Percentiles rank a stretch among this genome's conserved stretches.
These are phyloP conservation scores for Vitis hybrid DNA, from an alignment of 177 flowering plant species.

Conservation along the genomic window DNA sequence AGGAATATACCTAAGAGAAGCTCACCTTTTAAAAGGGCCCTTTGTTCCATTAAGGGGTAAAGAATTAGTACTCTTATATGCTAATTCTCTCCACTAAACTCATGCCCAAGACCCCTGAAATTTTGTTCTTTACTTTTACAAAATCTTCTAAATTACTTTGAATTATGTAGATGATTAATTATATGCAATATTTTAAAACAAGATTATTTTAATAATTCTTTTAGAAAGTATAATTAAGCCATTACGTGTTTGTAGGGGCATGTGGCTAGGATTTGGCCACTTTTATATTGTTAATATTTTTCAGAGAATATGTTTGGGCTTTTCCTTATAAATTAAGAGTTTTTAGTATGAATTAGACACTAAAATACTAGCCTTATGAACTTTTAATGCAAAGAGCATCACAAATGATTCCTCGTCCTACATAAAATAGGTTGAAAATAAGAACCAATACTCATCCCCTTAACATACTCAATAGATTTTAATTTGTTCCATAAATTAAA, in stretches of 20 bases:
- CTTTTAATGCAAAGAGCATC: slow-evolving; percentile 4
- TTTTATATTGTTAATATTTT: slow-evolving; percentile 14
- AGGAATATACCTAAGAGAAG: slow-evolving; percentile 5
- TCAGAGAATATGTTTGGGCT: background rate
- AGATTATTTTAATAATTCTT: slow-evolving; percentile 15
- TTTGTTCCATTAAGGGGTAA: slow-evolving; percentile 22
- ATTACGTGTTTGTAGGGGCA: slow-evolving; percentile 19
- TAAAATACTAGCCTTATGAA: slow-evolving; percentile 8
- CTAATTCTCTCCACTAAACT: background rate
- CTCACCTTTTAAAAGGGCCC: slow-evolving; percentile 7
- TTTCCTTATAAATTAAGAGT: slow-evolving; percentile 4
- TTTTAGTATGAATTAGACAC: background rate
- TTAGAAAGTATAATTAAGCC: slow-evolving; percentile 11
- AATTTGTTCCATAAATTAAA: background rate
- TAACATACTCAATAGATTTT: too few species aligned
- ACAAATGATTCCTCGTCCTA: background rate
- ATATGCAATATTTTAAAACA: background rate
- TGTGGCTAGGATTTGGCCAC: slow-evolving; percentile 31
- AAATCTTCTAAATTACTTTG: slow-evolving; percentile 2
- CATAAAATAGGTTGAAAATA: too few species aligned
- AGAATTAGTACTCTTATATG: background rate
- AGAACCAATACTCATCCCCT: too few species aligned
- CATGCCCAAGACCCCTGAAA: background rate
- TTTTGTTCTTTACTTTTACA: background rate
- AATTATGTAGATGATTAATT: background rate